Evolutionary conservation across 495 filamentous ascomycete species (phyloP).

Genomic region (Penicillium maclennaniae): DNA sequence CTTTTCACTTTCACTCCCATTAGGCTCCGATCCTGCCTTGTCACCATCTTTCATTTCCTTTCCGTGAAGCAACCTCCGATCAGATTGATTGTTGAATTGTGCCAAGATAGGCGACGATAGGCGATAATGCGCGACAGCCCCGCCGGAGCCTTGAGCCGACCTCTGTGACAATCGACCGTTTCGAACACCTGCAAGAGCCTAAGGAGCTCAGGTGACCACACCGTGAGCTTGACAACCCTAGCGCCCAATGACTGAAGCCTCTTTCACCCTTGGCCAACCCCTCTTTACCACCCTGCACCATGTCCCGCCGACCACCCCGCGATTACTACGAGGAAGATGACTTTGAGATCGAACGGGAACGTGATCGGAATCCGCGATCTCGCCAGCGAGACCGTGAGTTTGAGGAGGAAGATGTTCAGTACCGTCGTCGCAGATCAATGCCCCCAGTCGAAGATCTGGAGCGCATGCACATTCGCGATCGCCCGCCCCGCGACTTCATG

Average conservation of each 20-base stretch:
- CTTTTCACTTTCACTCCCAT: background rate
- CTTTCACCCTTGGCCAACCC: background rate
- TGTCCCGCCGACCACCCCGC: slow-evolving; percentile 35
- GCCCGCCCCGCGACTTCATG: slow-evolving; percentile 25
- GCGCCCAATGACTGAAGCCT: background rate
- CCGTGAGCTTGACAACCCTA: background rate
- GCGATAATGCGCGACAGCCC: slow-evolving; percentile 3
- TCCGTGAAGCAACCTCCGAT: background rate
- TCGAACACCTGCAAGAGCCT: background rate
- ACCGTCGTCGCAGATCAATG: slow-evolving; percentile 26
- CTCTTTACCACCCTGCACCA: slow-evolving; percentile 3
- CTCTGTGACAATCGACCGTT: background rate
- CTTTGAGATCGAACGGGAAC: slow-evolving; percentile 27
- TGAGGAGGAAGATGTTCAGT: slow-evolving; percentile 21
- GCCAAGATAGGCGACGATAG: slow-evolving; percentile 5
- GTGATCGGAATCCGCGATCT: slow-evolving; percentile 14
- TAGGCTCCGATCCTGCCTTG: background rate
- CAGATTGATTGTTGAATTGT: background rate
- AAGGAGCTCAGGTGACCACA: background rate
- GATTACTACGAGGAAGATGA: slow-evolving; percentile 33
- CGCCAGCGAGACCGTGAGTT: slow-evolving; percentile 19
- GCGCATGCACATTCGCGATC: slow-evolving; percentile 29
- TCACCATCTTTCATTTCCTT: background rate
- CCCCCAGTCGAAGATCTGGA: slow-evolving; percentile 30
- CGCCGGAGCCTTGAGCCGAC: background rate